Base-by-base conservation (phyloP, 495 filamentous ascomycete species). In the Chaetomidium leptoderma region DNA sequence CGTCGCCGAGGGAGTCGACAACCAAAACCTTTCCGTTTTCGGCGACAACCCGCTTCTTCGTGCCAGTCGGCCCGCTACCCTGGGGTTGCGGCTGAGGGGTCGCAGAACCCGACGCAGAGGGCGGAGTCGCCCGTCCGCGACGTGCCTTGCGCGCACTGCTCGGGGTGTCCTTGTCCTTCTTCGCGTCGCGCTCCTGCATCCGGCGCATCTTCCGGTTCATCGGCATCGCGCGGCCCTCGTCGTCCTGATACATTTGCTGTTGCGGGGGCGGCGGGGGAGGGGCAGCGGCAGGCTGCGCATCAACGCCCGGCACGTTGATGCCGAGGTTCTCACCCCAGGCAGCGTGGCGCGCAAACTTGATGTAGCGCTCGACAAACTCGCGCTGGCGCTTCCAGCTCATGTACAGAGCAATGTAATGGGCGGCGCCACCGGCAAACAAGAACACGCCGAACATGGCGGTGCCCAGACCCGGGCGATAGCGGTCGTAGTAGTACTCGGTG, bases 401-500 rank as follows among this genome's bases (percentile, higher is more conserved):
- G 66, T 88, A 82, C 57, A 97, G 76, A 13, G 87, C 86, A 14
- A 83, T 78, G 70, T 97, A 97, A 69, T 99, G 93, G 27, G 85
- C 86, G 19, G 74, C 85, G 50, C 95, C 93, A 33, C 91, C 91
- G 39, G 86, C 85, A 35, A 93, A 80, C 53, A 96, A 65, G 69
- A 96, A 90, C n/a, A 95, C 75, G 36, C 92, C 91, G 11, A 84
- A 50, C 50, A 97, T 70, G 45, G 97, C 93, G 10, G 86, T 86
- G 19, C 88, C 90, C 10, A 97, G 75, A 11, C 93, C 93, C 1
- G 93, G 93, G 27, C 93, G 83, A 79, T 90, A 96, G 7, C 93
- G 86, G 53, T 79, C 86, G 75, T 97, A 99, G 79, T 97, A 97
- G 78, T 97, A 99, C 52, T 92, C 95, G 17, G 93, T 97, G 33